Percentiles rank a stretch among this genome's conserved stretches.
Evolutionary conservation across 257 asterid species (phyloP).

Genomic region (Buddleja alternifolia): DNA sequence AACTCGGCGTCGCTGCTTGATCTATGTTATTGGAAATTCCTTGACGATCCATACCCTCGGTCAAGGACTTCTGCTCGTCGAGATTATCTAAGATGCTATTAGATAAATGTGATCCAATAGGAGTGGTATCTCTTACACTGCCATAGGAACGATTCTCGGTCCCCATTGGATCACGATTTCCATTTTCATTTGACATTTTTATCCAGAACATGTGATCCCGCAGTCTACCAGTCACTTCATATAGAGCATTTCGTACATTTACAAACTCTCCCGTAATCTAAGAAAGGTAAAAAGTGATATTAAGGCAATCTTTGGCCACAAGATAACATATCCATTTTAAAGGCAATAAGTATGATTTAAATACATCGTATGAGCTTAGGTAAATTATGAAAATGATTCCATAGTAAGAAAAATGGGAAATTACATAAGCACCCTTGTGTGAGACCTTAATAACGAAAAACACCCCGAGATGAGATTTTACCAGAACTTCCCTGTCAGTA

Average conservation of each 20-base stretch:
- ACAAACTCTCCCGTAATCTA: conserved; percentile 73
- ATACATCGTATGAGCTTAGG: no score
- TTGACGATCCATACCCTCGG: conserved; percentile 50
- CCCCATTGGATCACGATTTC: conserved; percentile 36
- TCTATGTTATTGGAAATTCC: conserved; percentile 44
- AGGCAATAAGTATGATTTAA: background rate
- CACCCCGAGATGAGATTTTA: no score
- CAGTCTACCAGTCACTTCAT: conserved; percentile 61
- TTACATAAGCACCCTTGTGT: no score
- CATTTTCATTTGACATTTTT: conserved; percentile 39
- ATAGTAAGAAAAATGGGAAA: background rate
- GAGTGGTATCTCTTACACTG: conserved; percentile 43
- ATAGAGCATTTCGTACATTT: conserved; percentile 68
- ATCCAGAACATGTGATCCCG: conserved; percentile 51
- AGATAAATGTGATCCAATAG: conserved; percentile 45
- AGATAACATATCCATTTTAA: conserved; percentile 16
- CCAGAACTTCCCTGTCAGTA: no score
- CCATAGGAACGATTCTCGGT: conserved; percentile 43
- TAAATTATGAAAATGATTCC: background rate
- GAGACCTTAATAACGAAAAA: no score
- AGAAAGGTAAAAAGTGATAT: no score
- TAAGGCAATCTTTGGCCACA: conserved; percentile 15
- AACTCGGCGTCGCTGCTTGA: no score
- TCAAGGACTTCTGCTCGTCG: conserved; percentile 45
- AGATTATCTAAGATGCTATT: no score